Evolutionary conservation across 1,284 basidiomycete species (phyloP).

Genomic region (Thecaphora frezii): DNA sequence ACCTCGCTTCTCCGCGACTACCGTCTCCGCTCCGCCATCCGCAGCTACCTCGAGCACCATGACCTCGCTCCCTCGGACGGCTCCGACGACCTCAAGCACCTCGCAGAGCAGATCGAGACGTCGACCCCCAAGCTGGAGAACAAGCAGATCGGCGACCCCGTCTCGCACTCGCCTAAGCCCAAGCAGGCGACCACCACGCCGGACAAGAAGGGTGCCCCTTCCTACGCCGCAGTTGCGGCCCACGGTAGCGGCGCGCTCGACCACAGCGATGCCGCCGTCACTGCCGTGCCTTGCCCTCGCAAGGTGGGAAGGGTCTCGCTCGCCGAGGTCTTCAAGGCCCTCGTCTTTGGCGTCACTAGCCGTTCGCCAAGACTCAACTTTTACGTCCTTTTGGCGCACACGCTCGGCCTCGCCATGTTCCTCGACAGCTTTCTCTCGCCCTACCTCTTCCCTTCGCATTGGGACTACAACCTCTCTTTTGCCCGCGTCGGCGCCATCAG

Average conservation of each 20-base stretch:
- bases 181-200: conserved; percentile 7
- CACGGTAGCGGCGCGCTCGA: conserved; percentile 1
- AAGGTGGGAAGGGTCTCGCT: conserved; percentile 10
- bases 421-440: conserved; percentile 53
- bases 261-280: conserved; percentile 1
- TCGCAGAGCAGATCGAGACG: conserved; percentile 34
- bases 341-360: conserved; percentile 44
- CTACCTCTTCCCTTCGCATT: conserved; percentile 55
- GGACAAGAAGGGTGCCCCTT: conserved; percentile 2
- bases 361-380: conserved; percentile 37
- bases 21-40: conserved; percentile 26
- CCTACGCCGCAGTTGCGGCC: conserved; percentile 20
- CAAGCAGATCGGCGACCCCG: conserved; percentile 18
- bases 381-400: conserved; percentile 38
- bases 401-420: conserved; percentile 44
- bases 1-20: conserved; percentile 34
- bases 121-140: conserved; percentile 20
- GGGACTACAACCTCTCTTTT: conserved; percentile 51
- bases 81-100: conserved; percentile 29
- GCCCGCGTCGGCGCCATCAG: conserved; percentile 51
- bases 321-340: conserved; percentile 22
- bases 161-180: conserved; percentile 15
- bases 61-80: background rate
- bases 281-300: background rate
- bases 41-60: conserved; percentile 8